Conservation (phyloP, 176 grass and related monocot species). For the Hordeum marinum region DNA sequence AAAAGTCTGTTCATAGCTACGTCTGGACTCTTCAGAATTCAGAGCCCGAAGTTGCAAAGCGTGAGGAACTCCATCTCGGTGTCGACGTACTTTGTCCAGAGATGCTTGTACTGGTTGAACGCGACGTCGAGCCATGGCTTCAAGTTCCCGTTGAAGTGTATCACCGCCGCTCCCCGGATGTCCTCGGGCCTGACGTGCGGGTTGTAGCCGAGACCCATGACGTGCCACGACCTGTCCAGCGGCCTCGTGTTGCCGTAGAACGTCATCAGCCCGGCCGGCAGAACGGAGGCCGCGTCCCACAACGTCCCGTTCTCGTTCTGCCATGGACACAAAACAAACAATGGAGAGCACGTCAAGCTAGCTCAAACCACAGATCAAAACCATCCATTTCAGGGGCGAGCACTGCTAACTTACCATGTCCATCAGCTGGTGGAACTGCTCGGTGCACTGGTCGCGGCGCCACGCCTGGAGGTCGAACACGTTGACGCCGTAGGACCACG, state of each 20-base stretch:
- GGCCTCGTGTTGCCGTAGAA: slow-evolving; percentile 89
- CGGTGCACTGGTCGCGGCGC: slow-evolving; percentile 43
- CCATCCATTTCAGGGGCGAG: not conserved
- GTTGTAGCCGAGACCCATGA: slow-evolving; percentile 93
- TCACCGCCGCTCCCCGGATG: slow-evolving; percentile 63
- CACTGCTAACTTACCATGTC: slow-evolving; percentile 10
- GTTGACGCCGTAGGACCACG: slow-evolving; percentile 76
- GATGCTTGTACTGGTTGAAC: slow-evolving; percentile 90
- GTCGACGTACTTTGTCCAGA: slow-evolving; percentile 93
- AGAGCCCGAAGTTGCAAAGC: slow-evolving; percentile 92
- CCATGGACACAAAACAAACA: not conserved
- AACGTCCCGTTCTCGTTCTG: slow-evolving; percentile 87
- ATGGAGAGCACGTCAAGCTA: not conserved
- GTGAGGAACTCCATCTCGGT: slow-evolving; percentile 96
- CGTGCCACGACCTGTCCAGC: slow-evolving; percentile 90
- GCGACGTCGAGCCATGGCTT: slow-evolving; percentile 99
- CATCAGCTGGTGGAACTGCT: slow-evolving; percentile 44
- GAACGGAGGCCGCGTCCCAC: slow-evolving; percentile 60
- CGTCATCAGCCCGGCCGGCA: slow-evolving; percentile 72
- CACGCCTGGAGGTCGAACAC: slow-evolving; percentile 49
- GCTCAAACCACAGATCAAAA: not conserved
- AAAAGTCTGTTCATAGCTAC: not conserved
- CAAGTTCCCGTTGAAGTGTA: slow-evolving; percentile 97
- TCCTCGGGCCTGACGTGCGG: slow-evolving; percentile 79
- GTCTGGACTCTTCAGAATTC: not conserved